Base-by-base conservation (phyloP, 805 yeast species). In the Maudiozyma bulderi region DNA sequence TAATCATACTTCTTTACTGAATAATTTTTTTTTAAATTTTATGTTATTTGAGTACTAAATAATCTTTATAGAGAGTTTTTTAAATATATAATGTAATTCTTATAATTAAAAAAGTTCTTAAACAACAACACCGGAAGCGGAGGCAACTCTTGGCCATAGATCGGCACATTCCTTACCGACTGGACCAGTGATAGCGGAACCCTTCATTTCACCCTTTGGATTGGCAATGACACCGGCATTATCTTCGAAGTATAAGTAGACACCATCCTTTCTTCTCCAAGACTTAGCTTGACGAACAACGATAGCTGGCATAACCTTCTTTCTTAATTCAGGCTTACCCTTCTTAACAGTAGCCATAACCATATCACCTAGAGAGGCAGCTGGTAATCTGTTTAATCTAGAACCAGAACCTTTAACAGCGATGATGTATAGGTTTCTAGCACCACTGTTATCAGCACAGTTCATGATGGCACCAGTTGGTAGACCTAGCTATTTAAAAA, bases 201-300 rank as follows among this genome's bases (percentile, higher is more conserved):
- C 99, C 84, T 93, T 93, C 99, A 95, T 93, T 80, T 93, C 99
- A 82, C 99, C 99, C 93, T 93, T 93, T 73, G 99, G 99, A 81
- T 93, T 93, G 75, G 93, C 99, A 73, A 93, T 93, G 76, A 95
- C 99, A 84, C 99, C 99, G 62, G 99, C 99, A 73, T 93, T 93
- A 80, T 93, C 99, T 84, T 93, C 99, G 69, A 93, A 93, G 88
- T 93, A 93, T 76, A 93, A 88, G 90, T 75, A 93, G 68, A 89
- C 86, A 86, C 99, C 99, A 73, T 93, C 99, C 84, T 84, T 91
- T 86, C 99, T 88, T 91, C 99, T 91, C 99, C 99, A 93, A 64
- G 99, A 89, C 82, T 90, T 91, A 62, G 99, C 78, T 82, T 93
- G 99, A 80, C 99, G 91, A 63, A 93, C 85, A 72, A 93, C 98